phyloP scores from a whole-genome alignment of 2,329 filamentous ascomycete species.

The Thielaviopsis ethacetica region DNA sequence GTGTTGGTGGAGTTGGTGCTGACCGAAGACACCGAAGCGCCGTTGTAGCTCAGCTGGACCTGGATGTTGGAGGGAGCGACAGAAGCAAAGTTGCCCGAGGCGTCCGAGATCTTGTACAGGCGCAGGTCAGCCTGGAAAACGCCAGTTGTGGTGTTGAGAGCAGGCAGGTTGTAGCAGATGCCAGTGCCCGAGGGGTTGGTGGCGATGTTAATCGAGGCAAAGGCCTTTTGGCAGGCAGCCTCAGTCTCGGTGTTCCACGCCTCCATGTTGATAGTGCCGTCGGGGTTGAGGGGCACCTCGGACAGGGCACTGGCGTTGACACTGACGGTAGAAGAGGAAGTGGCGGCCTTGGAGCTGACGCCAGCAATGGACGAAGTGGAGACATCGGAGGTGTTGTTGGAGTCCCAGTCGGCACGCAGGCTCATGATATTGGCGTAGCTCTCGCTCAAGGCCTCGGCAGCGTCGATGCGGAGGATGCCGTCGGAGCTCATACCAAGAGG shows the following conservation, averaged over 20 bases:
- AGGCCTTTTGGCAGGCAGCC: constrained; percentile 39
- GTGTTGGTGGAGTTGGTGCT: constrained; percentile 18
- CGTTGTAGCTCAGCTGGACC: constrained; percentile 37
- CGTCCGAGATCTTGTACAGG: constrained; percentile 50
- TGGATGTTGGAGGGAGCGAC: constrained; percentile 35
- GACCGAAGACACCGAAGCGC: constrained; percentile 34
- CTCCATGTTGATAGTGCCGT: constrained; percentile 34
- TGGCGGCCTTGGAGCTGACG: constrained; percentile 1
- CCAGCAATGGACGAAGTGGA: neutral
- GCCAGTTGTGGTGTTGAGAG: constrained; percentile 49
- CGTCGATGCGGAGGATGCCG: constrained; percentile 5
- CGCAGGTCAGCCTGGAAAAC: constrained; percentile 63
- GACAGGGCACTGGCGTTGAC: neutral
- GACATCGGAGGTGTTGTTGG: neutral
- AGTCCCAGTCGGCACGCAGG: neutral
- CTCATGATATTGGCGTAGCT: constrained; percentile 11
- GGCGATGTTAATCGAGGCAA: constrained; percentile 38
- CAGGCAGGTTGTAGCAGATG: constrained; percentile 68
- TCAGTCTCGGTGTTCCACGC: constrained; percentile 40
- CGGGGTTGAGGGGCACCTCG: constrained; percentile 21
- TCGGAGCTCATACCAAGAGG: neutral
- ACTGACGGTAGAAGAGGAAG: neutral
- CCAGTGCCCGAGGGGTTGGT: constrained; percentile 62
- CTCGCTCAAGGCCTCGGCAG: constrained; percentile 9
- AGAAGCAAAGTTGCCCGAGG: constrained; percentile 35